Base-by-base conservation (phyloP, 2,329 filamentous ascomycete species). In the Venturia aucupariae region DNA sequence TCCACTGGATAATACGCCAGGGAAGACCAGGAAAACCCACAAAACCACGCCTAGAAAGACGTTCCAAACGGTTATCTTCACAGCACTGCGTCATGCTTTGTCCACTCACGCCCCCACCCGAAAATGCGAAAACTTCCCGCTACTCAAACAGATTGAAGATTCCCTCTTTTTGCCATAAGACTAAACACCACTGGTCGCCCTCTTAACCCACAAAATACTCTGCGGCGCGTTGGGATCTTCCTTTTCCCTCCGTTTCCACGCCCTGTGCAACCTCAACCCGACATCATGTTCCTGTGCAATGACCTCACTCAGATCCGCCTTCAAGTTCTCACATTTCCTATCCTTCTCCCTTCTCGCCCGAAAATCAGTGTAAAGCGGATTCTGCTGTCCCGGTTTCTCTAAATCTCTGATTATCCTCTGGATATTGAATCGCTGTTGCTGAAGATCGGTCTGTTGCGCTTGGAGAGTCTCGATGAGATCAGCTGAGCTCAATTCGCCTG, bases 191-290 rank as follows among this genome's bases (percentile, higher is more conserved):
- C 46, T 46, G 2, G 75, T 77, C 19, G 77, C 75, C 60, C 75
- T 68, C 46, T 75, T 67, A 35, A 77, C 70, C 75, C 75, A 77
- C 39, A 77, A 66, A 46, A 73, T 72, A 64, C 71, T 75, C 32
- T 70, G 70, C 42, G 66, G 69, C 42, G 65, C 67, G 8, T 62
- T 61, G 2, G 72, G 72, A 67, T 76, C 75, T 15, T 74, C 74
- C 60, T 68, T 68, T 66, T 77, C 75, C 67, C 71, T 71, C 69
- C 73, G 75, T 68, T 72, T 73, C 69, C 71, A 72, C 65, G 75
- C 75, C 22, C 75, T 69, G 69, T 76, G 75, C 66, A 77, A 65
- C 68, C 71, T 75, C 65, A 77, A 65, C 4, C 75, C 75, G 7
- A 76, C 68, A 54, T 77, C 75, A 66, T 77, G 74, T 65, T 76